Evolutionary conservation across 2,329 filamentous ascomycete species (phyloP).

Genomic region (Aaosphaeria arxii): DNA sequence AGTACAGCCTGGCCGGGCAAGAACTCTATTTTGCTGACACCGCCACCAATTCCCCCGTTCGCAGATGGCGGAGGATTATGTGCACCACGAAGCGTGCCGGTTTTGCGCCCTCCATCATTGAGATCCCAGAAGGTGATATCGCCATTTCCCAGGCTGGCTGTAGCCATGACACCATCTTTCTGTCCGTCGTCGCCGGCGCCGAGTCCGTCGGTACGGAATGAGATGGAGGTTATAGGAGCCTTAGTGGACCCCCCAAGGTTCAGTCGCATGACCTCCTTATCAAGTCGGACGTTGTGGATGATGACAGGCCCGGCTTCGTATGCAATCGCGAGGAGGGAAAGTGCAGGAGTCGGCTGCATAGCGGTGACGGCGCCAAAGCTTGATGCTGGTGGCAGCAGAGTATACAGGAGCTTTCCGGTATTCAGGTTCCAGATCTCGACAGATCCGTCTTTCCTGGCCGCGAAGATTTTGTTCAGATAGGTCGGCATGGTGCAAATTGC

Average conservation of each 20-base stretch:
- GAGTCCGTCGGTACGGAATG: conserved; percentile 84
- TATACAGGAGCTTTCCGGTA: conserved; percentile 87
- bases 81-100: conserved; percentile 81
- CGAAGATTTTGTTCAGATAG: conserved; percentile 92
- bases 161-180: conserved; percentile 88
- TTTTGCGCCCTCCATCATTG: conserved; percentile 81
- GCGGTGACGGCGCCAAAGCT: conserved; percentile 81
- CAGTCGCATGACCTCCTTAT: conserved; percentile 68
- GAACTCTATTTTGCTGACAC: conserved; percentile 86
- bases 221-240: conserved; percentile 73
- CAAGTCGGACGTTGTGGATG: conserved; percentile 77
- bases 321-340: conserved; percentile 84
- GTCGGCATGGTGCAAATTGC: conserved; percentile 87
- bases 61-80: conserved; percentile 71
- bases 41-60: conserved; percentile 60
- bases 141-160: conserved; percentile 72
- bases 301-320: conserved; percentile 76
- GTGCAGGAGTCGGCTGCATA: conserved; percentile 75
- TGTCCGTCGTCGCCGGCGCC: conserved; percentile 86
- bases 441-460: conserved; percentile 80
- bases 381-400: conserved; percentile 72
- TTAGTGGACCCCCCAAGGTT: conserved; percentile 61
- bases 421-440: conserved; percentile 98
- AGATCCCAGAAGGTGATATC: conserved; percentile 97
- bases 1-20: conserved; percentile 85